Conservation (phyloP, 805 yeast genomes). For the Grigorovia transvaalensis region DNA sequence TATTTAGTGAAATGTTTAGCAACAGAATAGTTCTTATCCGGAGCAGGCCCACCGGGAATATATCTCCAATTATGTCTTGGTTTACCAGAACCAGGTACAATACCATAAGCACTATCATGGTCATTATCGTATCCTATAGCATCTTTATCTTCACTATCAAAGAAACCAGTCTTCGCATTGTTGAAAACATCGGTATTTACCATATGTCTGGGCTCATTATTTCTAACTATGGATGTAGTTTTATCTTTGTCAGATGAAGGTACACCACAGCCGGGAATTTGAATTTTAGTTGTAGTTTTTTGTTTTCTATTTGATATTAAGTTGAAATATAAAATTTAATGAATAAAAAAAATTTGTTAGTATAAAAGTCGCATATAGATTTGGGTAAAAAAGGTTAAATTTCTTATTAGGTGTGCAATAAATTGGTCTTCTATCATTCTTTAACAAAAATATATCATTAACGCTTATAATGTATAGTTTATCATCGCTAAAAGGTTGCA, state of each 20-base stretch:
- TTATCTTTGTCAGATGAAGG: neutral
- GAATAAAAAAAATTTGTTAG: neutral
- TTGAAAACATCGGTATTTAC: neutral
- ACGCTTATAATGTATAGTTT: neutral
- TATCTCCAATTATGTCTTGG: neutral
- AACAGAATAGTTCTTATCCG: neutral
- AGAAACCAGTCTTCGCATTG: neutral
- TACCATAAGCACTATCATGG: neutral
- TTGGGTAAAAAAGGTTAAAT: neutral
- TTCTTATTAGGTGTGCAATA: neutral
- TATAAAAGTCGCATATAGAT: neutral
- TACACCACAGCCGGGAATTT: constrained; percentile 11
- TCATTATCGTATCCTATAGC: neutral
- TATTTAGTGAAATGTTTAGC: neutral
- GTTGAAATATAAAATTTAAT: neutral
- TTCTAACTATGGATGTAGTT: neutral
- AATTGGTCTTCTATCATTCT: neutral
- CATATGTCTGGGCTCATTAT: neutral
- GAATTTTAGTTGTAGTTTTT: neutral
- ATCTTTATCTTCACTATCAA: neutral
- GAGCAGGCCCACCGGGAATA: neutral
- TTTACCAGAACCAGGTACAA: neutral
- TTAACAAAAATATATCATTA: neutral
- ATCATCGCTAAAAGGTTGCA: no score
- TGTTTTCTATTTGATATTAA: neutral